Conservation (phyloP, 129 eudicot genomes). For the carrot (Daucus carota) region DH1_v3.0 NC_030387.2:25195501-25196000, state of each 20-base stretch:
- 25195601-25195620: too few species aligned
- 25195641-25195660: too few species aligned
- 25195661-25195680: neutral
- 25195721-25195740: neutral
- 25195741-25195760: neutral
- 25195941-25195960: constrained; percentile 36
- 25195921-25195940: constrained; percentile 71
- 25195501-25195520: too few species aligned
- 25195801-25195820: too few species aligned
- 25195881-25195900: constrained; percentile 12
- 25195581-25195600: too few species aligned
- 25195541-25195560: too few species aligned
- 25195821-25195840: neutral
- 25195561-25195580: too few species aligned
- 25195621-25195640: too few species aligned
- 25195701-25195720: neutral
- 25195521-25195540: too few species aligned
- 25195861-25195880: neutral
- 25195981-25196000: neutral
- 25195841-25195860: neutral
- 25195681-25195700: neutral
- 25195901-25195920: constrained; percentile 70
- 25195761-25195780: neutral
- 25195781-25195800: neutral
- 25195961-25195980: neutral